Evolutionary conservation across 257 asterid genomes (phyloP).

Genomic region (Penstemon barbatus): DNA sequence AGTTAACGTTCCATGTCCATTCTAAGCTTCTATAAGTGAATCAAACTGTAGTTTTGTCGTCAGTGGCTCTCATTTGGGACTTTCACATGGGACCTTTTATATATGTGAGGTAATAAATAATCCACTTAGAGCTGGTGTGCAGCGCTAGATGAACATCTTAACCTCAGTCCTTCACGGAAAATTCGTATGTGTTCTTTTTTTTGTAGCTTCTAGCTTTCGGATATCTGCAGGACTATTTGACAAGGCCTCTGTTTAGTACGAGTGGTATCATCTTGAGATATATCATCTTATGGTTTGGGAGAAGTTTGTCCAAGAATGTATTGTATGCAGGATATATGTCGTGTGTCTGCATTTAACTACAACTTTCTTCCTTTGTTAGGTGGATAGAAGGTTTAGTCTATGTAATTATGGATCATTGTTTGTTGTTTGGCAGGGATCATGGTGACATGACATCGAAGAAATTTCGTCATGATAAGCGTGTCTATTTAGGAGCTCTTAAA

Average conservation of each 20-base stretch:
- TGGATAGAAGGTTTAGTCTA: background rate
- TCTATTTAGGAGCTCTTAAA: conserved; percentile 91
- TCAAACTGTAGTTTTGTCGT: background rate
- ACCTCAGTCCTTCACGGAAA: too few relatives aligned
- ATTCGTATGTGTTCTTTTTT: background rate
- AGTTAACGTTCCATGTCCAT: background rate
- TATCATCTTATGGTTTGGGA: too few relatives aligned
- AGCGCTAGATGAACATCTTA: too few relatives aligned
- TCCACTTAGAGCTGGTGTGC: background rate
- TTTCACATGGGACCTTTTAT: background rate
- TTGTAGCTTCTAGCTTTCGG: background rate
- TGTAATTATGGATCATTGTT: background rate
- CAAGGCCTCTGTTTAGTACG: too few relatives aligned
- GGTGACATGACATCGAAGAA: conserved; percentile 98
- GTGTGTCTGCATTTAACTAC: background rate
- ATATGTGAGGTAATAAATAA: background rate
- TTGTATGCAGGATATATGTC: background rate
- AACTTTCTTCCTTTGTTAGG: background rate
- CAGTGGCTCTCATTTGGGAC: background rate
- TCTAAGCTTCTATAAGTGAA: background rate
- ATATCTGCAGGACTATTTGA: too few relatives aligned
- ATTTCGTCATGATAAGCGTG: conserved; percentile 94
- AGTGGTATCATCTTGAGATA: too few relatives aligned
- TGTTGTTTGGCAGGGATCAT: conserved; percentile 68
- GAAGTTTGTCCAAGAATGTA: background rate